Evolutionary conservation across 1,284 basidiomycete genomes (phyloP), one percentile per base, ranked within the genome.

Genomic region (Boletus mariae): DNA sequence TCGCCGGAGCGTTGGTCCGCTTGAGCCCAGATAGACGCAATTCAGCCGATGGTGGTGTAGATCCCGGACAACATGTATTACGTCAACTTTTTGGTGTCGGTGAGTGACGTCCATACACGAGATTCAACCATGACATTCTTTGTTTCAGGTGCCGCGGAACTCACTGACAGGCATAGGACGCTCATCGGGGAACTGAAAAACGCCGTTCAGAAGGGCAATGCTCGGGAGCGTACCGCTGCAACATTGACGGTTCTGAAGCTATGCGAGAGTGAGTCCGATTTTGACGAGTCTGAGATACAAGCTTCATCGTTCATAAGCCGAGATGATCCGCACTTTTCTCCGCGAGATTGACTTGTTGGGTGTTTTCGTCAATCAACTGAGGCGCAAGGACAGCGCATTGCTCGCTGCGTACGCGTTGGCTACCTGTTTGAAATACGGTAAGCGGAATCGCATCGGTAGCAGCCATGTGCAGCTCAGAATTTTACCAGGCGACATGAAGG

Each of bases 31-130:
- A 48, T 1, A 44, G 28, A 8, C 15, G 15, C 7, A 8, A 17
- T 28, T 20, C 45, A 20, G 2, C 28, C 3, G 31, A 34, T 5
- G 31, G 5, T 12, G 12, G 20, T 35, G 31, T 28, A 10, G 38
- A 56, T 43, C 29, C 37, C 29, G 59, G 45, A n/a, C 49, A 55
- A 35, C n/a, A 41, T 9, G 29, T 48, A n/a, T 29, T 65, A 13
- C 26, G 28, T 20, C 13, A 5, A 1, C 35, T 67, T 25, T 69
- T 66, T 17, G 61, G 59, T 5, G 45, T 67, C 1, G 53, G 25
- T 25, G 5, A 25, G 25, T 25, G 25, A 25, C 5, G 25, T 25
- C 25, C 25, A 25, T 25, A 25, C 25, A 25, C 13, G 2, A 34
- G 5, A 11, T 20, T 29, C 4, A 13, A 35, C 13, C 3, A 6